Evolutionary conservation across 345 rosid species (phyloP), one percentile per base, ranked within the genome.

Genomic region (Syzygium grande): DNA sequence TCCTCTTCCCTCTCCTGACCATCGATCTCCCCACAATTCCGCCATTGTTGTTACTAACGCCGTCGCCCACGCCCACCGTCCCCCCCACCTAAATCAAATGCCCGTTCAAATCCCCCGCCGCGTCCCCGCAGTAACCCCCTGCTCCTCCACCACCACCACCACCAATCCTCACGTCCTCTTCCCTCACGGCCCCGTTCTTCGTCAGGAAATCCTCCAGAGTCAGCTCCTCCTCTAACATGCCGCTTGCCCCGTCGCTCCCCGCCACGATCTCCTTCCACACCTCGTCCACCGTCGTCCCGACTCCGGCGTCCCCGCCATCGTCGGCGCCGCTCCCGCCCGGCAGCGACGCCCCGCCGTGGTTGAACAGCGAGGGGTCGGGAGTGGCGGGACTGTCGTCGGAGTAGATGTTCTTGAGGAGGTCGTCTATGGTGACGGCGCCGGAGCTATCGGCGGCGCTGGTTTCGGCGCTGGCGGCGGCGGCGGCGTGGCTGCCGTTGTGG

Each of bases 251-350:
- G 16, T 89, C 91, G 51, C 80, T 89, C 34, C 93, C 95, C 11
- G 89, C 89, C n/a, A 93, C 95, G 89, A 94, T 92, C 87, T 91
- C 92, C 93, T 94, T 92, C 96, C 96, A 94, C 17, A 92, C 93
- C 56, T 94, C 96, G 51, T 94, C 94, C 58, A 87, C 93, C 73
- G 93, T 87, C 89, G 41, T 38, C 86, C 30, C 78, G 29, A 51
- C 87, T 41, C 54, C 84, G 38, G 22, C 30, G 17, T 46, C 30
- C 46, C 25, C 79, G 17, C 43, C 79, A 22, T 11, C 79, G 41
- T 4, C 41, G 41, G 41, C 4, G 22, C 79, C 43, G 7, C 43
- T 13, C 19, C 43, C 25, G 46, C 12, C 25, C 41, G 41, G 46
- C 13, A 34, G 9, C 46, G 79, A 10, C 79, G 23, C 22, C 43